phyloP scores from a whole-genome alignment of 2,329 filamentous ascomycete species.

The Hymenoscyphus infarciens region DNA sequence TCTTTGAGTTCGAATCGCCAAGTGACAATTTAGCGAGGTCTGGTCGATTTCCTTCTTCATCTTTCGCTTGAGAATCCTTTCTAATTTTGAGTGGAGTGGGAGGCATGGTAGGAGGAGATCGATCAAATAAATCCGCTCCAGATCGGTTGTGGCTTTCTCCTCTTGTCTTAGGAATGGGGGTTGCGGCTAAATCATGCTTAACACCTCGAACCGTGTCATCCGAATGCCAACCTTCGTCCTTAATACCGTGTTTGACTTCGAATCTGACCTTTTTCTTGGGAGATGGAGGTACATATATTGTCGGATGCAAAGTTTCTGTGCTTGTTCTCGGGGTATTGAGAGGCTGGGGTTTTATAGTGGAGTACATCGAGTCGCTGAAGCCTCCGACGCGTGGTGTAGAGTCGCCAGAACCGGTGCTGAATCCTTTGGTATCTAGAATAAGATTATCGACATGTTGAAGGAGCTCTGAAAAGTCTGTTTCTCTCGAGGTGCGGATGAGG shows the following conservation, averaged over 20 bases:
- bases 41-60: neutral
- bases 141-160: neutral
- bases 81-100: neutral
- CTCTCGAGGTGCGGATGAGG: neutral
- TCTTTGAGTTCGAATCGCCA: neutral
- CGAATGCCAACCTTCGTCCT: neutral
- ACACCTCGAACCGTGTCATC: neutral
- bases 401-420: neutral
- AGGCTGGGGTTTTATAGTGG: neutral
- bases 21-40: neutral
- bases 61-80: neutral
- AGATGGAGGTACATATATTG: neutral
- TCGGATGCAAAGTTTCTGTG: neutral
- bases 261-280: neutral
- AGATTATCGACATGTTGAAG: neutral
- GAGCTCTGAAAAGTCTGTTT: neutral
- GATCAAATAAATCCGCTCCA: neutral
- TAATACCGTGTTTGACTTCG: neutral
- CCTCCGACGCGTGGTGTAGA: neutral
- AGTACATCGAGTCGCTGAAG: neutral
- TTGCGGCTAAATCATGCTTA: neutral
- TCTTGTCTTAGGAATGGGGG: neutral
- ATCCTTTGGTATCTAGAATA: neutral
- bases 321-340: neutral
- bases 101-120: too few relatives aligned